These are phyloP conservation scores for Paraurostyla sp. DNA, from an alignment of 73 alveolate genomes.

Conservation along the genomic window DNA sequence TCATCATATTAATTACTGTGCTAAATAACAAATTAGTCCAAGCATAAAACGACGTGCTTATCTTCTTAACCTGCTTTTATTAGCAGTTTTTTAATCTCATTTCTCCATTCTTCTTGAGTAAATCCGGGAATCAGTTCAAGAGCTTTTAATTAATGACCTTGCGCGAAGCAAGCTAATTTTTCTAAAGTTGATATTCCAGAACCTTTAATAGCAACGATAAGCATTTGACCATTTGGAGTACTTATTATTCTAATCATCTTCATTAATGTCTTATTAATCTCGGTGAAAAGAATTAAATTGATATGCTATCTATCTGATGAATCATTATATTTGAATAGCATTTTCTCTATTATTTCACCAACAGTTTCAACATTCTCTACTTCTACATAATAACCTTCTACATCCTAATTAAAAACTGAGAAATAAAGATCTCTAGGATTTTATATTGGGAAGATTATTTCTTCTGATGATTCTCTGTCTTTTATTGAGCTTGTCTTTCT, in stretches of 20 bases:
- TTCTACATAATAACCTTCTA: slow-evolving; percentile 71
- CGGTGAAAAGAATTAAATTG: slow-evolving; percentile 81
- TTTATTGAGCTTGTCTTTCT: not conserved
- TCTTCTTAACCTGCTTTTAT: slow-evolving; percentile 78
- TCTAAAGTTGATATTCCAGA: slow-evolving; percentile 81
- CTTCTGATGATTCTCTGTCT: not conserved
- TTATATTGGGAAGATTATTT: not conserved
- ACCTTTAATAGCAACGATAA: slow-evolving; percentile 87
- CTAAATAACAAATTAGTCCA: slow-evolving; percentile 61
- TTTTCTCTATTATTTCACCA: slow-evolving; percentile 40
- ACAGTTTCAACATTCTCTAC: slow-evolving; percentile 53
- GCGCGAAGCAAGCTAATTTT: slow-evolving; percentile 70
- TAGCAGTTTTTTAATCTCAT: slow-evolving; percentile 78
- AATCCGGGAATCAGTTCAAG: slow-evolving; percentile 67
- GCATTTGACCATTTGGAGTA: slow-evolving; percentile 83
- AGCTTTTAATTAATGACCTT: slow-evolving; percentile 55
- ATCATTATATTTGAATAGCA: slow-evolving; percentile 80
- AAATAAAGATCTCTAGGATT: slow-evolving; percentile 21
- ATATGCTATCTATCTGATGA: slow-evolving; percentile 62
- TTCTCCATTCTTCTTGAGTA: slow-evolving; percentile 78
- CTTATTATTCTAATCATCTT: slow-evolving; percentile 82
- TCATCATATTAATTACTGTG: slow-evolving; percentile 92
- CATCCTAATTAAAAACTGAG: slow-evolving; percentile 56
- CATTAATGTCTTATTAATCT: slow-evolving; percentile 75
- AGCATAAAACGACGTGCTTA: slow-evolving; percentile 83